Conservation (phyloP, 2,329 filamentous ascomycete genomes). For the Arthrobotrys entomopaga region DNA sequence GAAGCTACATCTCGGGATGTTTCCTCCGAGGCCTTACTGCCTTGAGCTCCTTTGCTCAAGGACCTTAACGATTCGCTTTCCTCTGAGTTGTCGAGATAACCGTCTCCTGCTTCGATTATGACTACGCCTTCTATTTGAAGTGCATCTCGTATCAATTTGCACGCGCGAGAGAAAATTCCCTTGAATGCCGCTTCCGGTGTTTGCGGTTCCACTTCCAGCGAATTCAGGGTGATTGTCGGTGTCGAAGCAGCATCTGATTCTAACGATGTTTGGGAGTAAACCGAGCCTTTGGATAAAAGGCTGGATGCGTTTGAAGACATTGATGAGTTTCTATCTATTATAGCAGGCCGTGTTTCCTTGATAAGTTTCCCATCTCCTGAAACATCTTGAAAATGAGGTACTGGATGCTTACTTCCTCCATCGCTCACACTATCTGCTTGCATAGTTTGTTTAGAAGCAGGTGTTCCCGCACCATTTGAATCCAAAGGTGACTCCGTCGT, state of each 20-base stretch:
- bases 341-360: constrained; percentile 35
- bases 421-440: constrained; percentile 34
- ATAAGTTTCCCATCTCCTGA: constrained; percentile 47
- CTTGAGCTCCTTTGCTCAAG: constrained; percentile 12
- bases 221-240: constrained; percentile 47
- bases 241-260: constrained; percentile 52
- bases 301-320: constrained; percentile 42
- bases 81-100: constrained; percentile 22
- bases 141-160: constrained; percentile 56
- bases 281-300: constrained; percentile 40
- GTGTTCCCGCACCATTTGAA: constrained; percentile 30
- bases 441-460: constrained; percentile 38
- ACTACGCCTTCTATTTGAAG: constrained; percentile 58
- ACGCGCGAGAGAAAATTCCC: constrained; percentile 57
- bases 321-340: constrained; percentile 48
- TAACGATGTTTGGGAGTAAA: constrained; percentile 37
- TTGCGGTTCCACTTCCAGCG: constrained; percentile 32
- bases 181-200: constrained; percentile 56
- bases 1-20: constrained; percentile 26
- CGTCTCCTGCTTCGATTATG: constrained; percentile 55
- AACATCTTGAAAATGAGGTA: constrained; percentile 37
- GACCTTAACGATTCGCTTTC: constrained; percentile 29
- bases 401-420: constrained; percentile 47
- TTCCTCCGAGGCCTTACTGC: constrained; percentile 10
- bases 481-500: constrained; percentile 48